These are phyloP conservation scores for Davidsoniella neocaledoniae DNA, from an alignment of 2,329 filamentous ascomycete genomes.

Conservation along the genomic window DNA sequence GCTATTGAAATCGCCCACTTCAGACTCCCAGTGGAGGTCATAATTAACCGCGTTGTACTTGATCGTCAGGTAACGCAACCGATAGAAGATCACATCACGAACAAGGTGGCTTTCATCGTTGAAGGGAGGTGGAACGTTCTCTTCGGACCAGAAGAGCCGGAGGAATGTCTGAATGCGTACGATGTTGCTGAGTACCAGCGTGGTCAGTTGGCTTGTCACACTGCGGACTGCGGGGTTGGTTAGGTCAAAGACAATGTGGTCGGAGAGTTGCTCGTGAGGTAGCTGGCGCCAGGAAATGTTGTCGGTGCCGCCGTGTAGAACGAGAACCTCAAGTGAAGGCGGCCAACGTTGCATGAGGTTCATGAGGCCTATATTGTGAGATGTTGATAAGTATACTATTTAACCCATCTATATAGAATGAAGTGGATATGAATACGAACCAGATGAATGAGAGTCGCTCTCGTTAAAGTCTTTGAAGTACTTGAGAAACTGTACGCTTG, in stretches of 20 bases:
- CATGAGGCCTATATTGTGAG: constrained; percentile 7
- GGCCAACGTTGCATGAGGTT: constrained; percentile 14
- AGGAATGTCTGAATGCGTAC: constrained; percentile 14
- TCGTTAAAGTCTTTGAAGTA: too few species aligned
- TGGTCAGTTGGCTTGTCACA: constrained; percentile 12
- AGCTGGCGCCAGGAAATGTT: constrained; percentile 15
- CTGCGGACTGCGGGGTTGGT: constrained; percentile 12
- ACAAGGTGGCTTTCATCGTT: constrained; percentile 4
- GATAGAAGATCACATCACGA: neutral
- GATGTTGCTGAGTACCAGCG: constrained; percentile 13
- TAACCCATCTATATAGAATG: too few species aligned
- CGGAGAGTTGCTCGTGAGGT: constrained; percentile 14
- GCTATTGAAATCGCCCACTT: constrained; percentile 14
- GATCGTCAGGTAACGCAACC: constrained; percentile 13
- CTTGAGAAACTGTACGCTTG: too few species aligned
- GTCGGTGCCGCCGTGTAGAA: constrained; percentile 13
- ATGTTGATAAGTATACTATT: too few species aligned
- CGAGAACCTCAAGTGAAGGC: constrained; percentile 13
- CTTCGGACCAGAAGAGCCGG: constrained; percentile 14
- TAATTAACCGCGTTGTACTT: constrained; percentile 15
- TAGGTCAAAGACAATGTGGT: constrained; percentile 13
- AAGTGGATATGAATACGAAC: neutral
- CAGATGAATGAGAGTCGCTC: too few species aligned
- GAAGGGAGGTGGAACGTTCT: constrained; percentile 11
- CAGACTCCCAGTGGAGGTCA: constrained; percentile 15